Evolutionary conservation across 805 yeast species (phyloP), one percentile per base, ranked within the genome.

Genomic region (Cyberlindnera lachancei): DNA sequence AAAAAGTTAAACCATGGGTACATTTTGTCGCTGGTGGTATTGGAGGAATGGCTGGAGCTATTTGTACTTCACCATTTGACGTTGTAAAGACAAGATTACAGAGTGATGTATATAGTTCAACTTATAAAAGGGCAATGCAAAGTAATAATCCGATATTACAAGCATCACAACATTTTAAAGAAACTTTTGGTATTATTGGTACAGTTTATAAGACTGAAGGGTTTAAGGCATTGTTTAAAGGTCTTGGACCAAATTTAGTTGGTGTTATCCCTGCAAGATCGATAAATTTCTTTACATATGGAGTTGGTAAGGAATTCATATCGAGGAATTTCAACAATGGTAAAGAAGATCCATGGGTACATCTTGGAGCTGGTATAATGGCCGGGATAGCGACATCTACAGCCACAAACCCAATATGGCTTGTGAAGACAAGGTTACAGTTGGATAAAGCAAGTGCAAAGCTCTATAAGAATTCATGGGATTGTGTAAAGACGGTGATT

Each of bases 241-340:
- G 99, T 10, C 63, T 92, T 31, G 98, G 98, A 0, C 98, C 99
- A 8, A 92, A 90, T 49, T 65, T 92, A 45, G 94, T 90, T 13
- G 99, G 99, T 33, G 97, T 92, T 12, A 90, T 92, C 25, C 99
- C 99, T 0, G 97, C 99, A 2, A 70, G 99, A 55, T 82, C 96
- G 18, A 94, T 92, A 42, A 92, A 92, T 58, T 92, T 92, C 56
- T 88, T 88, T 66, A 86, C 96, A 0, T 92, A 92, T 55, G 95
- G 96, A n/a, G 67, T 84, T n/a, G 75, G 94, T 5, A 92, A 92
- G 50, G 90, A 83, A 16, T 31, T 81, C 12, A 56, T 87, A n/a
- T 68, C 85, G 7, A 61, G 61, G 14, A 64, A 70, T 27, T 74
- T 86, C 58, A 80, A 81, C 55, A 57, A 79, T 33, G 87, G 88